phyloP scores from a whole-genome alignment of 2,329 filamentous ascomycete genomes.

The Epichloe glyceriae region DNA sequence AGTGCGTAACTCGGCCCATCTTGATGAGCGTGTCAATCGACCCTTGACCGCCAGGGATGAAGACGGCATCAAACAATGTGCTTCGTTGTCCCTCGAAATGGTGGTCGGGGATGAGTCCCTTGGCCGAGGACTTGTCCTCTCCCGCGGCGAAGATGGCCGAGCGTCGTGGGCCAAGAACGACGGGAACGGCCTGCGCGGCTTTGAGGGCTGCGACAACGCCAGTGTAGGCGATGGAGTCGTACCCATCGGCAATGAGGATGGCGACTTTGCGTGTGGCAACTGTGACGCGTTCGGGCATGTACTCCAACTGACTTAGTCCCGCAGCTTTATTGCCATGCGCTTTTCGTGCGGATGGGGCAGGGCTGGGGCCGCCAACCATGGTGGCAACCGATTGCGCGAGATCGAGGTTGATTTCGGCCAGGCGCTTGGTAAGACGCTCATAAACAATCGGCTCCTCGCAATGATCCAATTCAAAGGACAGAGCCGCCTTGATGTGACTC shows the following conservation, averaged over 20 bases:
- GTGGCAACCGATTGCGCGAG: constrained; percentile 58
- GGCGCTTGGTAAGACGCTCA: constrained; percentile 51
- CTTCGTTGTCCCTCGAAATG: constrained; percentile 69
- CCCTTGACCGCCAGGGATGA: constrained; percentile 58
- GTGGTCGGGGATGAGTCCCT: constrained; percentile 55
- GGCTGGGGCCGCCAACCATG: constrained; percentile 55
- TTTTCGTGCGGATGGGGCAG: constrained; percentile 39
- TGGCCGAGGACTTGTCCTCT: constrained; percentile 35
- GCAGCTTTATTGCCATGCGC: constrained; percentile 52
- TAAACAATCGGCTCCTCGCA: constrained; percentile 71
- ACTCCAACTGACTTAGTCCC: constrained; percentile 57
- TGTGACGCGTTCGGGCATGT: constrained; percentile 46
- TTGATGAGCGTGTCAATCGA: constrained; percentile 49
- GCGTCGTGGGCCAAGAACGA: constrained; percentile 59
- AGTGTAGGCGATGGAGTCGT: constrained; percentile 51
- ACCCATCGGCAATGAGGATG: constrained; percentile 67
- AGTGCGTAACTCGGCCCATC: constrained; percentile 63
- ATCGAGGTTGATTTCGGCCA: constrained; percentile 58
- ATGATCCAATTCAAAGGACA: constrained; percentile 68
- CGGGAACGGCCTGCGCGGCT: constrained; percentile 50
- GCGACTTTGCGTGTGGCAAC: constrained; percentile 61
- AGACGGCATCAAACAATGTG: constrained; percentile 70
- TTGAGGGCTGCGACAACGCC: constrained; percentile 51
- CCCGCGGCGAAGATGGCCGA: constrained; percentile 51
- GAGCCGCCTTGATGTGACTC: constrained; percentile 56